phyloP scores from a whole-genome alignment of 139 green algal genomes.

The Coelastrella sp. region DNA sequence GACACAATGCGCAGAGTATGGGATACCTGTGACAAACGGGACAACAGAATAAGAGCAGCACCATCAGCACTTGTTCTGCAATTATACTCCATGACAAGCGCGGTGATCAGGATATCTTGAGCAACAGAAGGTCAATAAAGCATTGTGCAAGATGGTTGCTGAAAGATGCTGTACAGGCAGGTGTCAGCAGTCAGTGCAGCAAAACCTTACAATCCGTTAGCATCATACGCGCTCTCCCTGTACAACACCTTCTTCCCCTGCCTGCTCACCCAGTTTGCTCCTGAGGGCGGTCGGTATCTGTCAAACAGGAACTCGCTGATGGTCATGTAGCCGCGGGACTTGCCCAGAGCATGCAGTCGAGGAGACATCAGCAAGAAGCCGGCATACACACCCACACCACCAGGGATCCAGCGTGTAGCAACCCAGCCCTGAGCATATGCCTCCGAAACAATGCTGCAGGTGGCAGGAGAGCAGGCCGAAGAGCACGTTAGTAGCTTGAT shows the following conservation, averaged over 20 bases:
- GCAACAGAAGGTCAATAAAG: too few species aligned
- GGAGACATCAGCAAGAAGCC: constrained; percentile 56
- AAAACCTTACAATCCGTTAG: too few species aligned
- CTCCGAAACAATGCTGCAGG: constrained; percentile 60
- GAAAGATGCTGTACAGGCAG: too few species aligned
- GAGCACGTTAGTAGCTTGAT: too few species aligned
- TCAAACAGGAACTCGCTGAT: constrained; percentile 56
- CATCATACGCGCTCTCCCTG: neutral
- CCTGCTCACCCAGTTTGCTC: constrained; percentile 41
- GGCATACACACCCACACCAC: constrained; percentile 57
- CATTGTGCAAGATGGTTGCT: too few species aligned
- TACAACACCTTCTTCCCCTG: neutral
- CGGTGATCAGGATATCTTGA: too few species aligned
- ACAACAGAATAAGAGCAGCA: neutral
- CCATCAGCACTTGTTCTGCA: too few species aligned
- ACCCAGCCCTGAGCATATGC: constrained; percentile 56
- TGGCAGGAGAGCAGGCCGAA: neutral
- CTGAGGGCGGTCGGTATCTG: constrained; percentile 49
- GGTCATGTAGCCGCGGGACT: constrained; percentile 63
- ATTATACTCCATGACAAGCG: too few species aligned
- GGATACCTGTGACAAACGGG: constrained; percentile 31
- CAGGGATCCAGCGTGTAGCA: constrained; percentile 62
- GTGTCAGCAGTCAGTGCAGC: too few species aligned
- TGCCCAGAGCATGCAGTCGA: constrained; percentile 59
- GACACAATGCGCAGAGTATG: constrained; percentile 50